phyloP scores from a whole-genome alignment of 768 basidiomycete genomes.

The Pulveroboletus ravenelii region DNA sequence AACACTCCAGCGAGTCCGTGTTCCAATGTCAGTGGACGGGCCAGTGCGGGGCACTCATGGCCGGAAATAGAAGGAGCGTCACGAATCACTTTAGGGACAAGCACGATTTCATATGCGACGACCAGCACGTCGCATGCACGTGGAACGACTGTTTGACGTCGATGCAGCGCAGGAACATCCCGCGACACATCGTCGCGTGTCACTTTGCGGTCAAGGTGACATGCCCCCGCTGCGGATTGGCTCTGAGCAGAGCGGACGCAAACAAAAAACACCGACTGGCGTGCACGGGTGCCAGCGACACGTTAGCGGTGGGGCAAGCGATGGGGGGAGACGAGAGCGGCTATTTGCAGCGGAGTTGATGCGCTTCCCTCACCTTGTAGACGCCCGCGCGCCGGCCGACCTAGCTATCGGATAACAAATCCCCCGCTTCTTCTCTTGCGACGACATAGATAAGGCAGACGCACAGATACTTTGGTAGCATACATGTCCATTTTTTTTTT shows the following conservation, averaged over 20 bases:
- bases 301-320: neutral
- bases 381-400: neutral
- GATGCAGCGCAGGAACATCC: conserved; percentile 26
- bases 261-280: conserved; percentile 17
- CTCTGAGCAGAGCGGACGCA: conserved; percentile 22
- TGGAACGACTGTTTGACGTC: conserved; percentile 13
- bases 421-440: neutral
- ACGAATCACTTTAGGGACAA: conserved; percentile 17
- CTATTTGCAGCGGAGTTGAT: conserved; percentile 12
- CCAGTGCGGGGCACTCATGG: conserved; percentile 11
- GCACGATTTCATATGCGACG: conserved; percentile 21
- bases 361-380: neutral
- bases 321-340: conserved; percentile 2
- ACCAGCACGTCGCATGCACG: conserved; percentile 5
- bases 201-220: conserved; percentile 23
- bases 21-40: conserved; percentile 22
- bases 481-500: neutral
- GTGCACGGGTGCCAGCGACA: conserved; percentile 5
- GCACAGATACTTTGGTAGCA: neutral
- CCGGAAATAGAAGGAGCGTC: conserved; percentile 17
- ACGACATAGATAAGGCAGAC: no score
- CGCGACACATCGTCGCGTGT: conserved; percentile 22
- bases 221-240: conserved; percentile 14
- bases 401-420: neutral
- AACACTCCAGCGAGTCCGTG: neutral